phyloP scores from a whole-genome alignment of 2,329 filamentous ascomycete species.

The Phaeosphaeria sp. region DNA sequence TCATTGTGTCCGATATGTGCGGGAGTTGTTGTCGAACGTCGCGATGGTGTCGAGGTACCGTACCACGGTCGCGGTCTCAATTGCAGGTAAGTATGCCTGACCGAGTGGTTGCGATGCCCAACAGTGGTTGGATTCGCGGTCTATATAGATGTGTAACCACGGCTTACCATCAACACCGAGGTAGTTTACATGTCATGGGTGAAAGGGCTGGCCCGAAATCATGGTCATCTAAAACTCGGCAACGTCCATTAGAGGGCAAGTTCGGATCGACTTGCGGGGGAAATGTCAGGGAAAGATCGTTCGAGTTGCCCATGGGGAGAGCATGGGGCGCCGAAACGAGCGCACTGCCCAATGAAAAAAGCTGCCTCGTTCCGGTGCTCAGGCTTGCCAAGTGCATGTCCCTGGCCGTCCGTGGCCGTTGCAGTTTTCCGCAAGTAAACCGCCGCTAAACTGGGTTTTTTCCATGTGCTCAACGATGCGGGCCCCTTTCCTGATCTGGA shows the following conservation, averaged over 20 bases:
- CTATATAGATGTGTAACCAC: constrained; percentile 11
- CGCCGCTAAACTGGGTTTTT: background rate
- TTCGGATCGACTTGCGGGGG: constrained; percentile 23
- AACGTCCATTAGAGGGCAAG: constrained; percentile 18
- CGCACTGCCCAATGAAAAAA: constrained; percentile 16
- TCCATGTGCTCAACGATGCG: background rate
- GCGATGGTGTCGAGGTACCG: background rate
- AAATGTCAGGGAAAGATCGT: constrained; percentile 17
- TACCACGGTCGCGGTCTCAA: background rate
- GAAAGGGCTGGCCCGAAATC: constrained; percentile 18
- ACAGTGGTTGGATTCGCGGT: constrained; percentile 5
- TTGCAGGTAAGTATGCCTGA: background rate
- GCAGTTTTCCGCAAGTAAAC: background rate
- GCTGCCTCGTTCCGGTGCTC: background rate
- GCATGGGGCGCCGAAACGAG: constrained; percentile 11
- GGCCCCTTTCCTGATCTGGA: background rate
- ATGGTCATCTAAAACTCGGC: constrained; percentile 15
- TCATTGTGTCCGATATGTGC: constrained; percentile 10
- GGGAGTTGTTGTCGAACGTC: background rate
- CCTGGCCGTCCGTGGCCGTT: background rate
- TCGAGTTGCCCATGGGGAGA: constrained; percentile 24
- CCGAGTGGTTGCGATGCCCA: background rate
- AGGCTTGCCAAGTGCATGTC: background rate
- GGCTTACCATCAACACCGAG: background rate
- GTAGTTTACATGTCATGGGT: constrained; percentile 4